These are phyloP conservation scores for Fusarium equiseti DNA, from an alignment of 2,329 filamentous ascomycete genomes.

Conservation along the genomic window DNA sequence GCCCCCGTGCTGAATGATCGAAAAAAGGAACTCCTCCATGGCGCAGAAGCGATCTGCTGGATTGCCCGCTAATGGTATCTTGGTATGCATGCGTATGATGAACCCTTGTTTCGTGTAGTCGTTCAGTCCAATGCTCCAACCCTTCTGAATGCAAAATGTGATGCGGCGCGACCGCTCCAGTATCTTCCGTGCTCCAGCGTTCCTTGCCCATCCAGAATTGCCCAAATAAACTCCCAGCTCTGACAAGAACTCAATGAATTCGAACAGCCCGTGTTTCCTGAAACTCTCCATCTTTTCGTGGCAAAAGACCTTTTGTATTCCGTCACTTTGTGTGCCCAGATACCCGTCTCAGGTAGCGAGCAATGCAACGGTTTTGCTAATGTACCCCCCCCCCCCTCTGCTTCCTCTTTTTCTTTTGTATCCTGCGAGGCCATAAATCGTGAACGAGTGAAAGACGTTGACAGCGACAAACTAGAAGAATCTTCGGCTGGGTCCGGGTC, in stretches of 20 bases:
- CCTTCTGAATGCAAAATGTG: constrained; percentile 42
- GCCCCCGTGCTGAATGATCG: constrained; percentile 24
- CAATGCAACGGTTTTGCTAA: neutral
- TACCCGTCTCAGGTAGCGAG: neutral
- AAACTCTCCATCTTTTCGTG: constrained; percentile 13
- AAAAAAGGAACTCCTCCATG: constrained; percentile 30
- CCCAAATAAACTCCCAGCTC: constrained; percentile 39
- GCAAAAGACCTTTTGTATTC: neutral
- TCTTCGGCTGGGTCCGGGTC: neutral
- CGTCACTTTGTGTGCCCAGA: neutral
- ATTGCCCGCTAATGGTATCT: constrained; percentile 30
- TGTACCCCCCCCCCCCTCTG: neutral
- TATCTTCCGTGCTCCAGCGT: constrained; percentile 41
- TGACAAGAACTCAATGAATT: constrained; percentile 23
- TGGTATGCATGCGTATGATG: constrained; percentile 40
- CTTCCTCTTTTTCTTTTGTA: neutral
- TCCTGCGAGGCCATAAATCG: neutral
- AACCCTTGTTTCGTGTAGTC: constrained; percentile 44
- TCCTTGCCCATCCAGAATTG: constrained; percentile 11
- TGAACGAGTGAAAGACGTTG: neutral
- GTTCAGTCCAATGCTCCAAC: constrained; percentile 39
- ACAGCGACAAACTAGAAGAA: neutral
- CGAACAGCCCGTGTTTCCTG: constrained; percentile 15
- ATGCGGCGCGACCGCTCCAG: constrained; percentile 38
- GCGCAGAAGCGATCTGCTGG: constrained; percentile 27